phyloP scores from a whole-genome alignment of 2,329 filamentous ascomycete genomes.

The Pestalotiopsis sp. region DNA sequence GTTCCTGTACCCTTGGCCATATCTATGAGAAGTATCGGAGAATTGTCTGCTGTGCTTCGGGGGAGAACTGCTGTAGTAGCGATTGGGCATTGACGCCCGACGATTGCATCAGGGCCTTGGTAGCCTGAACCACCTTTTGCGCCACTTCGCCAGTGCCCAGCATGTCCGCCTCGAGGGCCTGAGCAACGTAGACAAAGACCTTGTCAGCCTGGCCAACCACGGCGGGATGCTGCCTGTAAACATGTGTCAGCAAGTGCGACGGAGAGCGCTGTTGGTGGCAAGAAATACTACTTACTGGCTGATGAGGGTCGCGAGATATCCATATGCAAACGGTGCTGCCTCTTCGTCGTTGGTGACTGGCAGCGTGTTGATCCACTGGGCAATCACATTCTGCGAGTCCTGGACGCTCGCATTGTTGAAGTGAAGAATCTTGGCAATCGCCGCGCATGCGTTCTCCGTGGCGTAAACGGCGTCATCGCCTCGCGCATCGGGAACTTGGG shows the following conservation, averaged over 20 bases:
- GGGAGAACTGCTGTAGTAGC: constrained; percentile 73
- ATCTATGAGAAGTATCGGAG: constrained; percentile 73
- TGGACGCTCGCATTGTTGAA: constrained; percentile 79
- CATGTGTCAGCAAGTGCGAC: background rate
- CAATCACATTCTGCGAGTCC: constrained; percentile 74
- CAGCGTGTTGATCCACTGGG: constrained; percentile 88
- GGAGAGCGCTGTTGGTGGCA: background rate
- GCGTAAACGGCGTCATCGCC: constrained; percentile 94
- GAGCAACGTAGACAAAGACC: constrained; percentile 81
- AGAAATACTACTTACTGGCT: constrained; percentile 73
- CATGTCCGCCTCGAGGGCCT: constrained; percentile 89
- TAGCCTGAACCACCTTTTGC: constrained; percentile 72
- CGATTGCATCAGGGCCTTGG: constrained; percentile 74
- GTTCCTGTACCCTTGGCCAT: constrained; percentile 9
- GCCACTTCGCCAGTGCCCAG: constrained; percentile 79
- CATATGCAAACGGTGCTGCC: constrained; percentile 93
- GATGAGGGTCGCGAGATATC: constrained; percentile 87
- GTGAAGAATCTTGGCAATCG: constrained; percentile 95
- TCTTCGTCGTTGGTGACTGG: constrained; percentile 96
- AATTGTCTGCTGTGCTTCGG: constrained; percentile 79
- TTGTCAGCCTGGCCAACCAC: constrained; percentile 78
- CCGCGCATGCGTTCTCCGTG: constrained; percentile 87
- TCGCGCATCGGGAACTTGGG: constrained; percentile 77
- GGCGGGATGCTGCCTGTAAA: constrained; percentile 71
- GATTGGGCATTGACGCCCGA: constrained; percentile 76